phyloP scores from a whole-genome alignment of 2,329 filamentous ascomycete species.

The Xenoacremonium recifei region DNA sequence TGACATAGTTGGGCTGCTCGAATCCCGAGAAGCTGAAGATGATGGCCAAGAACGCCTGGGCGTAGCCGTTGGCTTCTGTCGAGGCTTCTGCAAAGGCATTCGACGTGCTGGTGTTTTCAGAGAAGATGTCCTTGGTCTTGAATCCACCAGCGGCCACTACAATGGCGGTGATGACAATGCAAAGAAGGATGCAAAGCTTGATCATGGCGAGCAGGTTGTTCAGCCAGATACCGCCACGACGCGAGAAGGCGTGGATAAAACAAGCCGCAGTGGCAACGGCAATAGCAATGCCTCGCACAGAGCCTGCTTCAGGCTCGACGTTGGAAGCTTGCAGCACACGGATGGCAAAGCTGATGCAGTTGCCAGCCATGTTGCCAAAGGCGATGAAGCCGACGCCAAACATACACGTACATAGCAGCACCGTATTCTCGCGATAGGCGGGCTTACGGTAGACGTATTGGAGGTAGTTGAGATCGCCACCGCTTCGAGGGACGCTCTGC shows the following conservation, averaged over 20 bases:
- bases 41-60: constrained; percentile 42
- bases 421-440: constrained; percentile 30
- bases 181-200: constrained; percentile 47
- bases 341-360: constrained; percentile 45
- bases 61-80: constrained; percentile 29
- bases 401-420: constrained; percentile 41
- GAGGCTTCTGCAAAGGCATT: constrained; percentile 23
- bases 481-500: constrained; percentile 42
- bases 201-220: constrained; percentile 51
- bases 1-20: constrained; percentile 38
- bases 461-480: constrained; percentile 49
- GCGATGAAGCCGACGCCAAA: constrained; percentile 45
- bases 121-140: constrained; percentile 23
- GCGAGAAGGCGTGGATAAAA: constrained; percentile 46
- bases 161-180: constrained; percentile 37
- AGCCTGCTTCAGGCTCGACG: constrained; percentile 24
- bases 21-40: constrained; percentile 39
- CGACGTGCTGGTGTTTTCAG: constrained; percentile 23
- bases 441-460: constrained; percentile 44
- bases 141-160: constrained; percentile 28
- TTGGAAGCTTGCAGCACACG: constrained; percentile 37
- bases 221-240: constrained; percentile 48
- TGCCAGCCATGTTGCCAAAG: constrained; percentile 48
- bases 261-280: constrained; percentile 41
- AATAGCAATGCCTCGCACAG: constrained; percentile 47